Evolutionary conservation across 805 yeast species (phyloP).

Genomic region (Pichia californica): DNA sequence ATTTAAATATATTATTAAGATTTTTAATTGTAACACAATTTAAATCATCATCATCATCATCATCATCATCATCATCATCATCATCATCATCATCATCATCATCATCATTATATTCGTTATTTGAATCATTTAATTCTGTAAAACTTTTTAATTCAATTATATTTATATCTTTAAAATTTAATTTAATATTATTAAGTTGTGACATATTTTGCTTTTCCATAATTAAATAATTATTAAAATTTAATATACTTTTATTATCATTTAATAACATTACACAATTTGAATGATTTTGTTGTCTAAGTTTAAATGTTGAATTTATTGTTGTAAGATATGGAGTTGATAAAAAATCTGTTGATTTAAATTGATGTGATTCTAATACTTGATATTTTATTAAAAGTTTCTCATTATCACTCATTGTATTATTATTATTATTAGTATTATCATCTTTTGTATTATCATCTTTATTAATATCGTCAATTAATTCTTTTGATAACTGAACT

Average conservation of each 20-base stretch:
- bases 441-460: background rate
- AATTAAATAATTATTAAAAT: conserved; percentile 9
- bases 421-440: background rate
- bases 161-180: background rate
- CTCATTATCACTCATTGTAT: background rate
- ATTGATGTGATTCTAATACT: conserved; percentile 15
- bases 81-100: background rate
- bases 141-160: background rate
- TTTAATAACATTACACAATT: conserved; percentile 62
- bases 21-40: background rate
- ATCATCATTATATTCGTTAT: background rate
- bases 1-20: background rate
- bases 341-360: conserved; percentile 16
- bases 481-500: conserved; percentile 7
- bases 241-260: background rate
- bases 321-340: conserved; percentile 54
- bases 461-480: background rate
- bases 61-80: background rate
- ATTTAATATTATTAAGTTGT: background rate
- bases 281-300: conserved; percentile 81
- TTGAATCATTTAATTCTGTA: background rate
- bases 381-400: background rate
- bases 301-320: conserved; percentile 46
- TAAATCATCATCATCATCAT: background rate
- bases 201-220: background rate